Percentiles rank a stretch among this genome's conserved stretches.
phyloP scores from a whole-genome alignment of 805 yeast genomes.

The Lachancea thermotolerans region DNA sequence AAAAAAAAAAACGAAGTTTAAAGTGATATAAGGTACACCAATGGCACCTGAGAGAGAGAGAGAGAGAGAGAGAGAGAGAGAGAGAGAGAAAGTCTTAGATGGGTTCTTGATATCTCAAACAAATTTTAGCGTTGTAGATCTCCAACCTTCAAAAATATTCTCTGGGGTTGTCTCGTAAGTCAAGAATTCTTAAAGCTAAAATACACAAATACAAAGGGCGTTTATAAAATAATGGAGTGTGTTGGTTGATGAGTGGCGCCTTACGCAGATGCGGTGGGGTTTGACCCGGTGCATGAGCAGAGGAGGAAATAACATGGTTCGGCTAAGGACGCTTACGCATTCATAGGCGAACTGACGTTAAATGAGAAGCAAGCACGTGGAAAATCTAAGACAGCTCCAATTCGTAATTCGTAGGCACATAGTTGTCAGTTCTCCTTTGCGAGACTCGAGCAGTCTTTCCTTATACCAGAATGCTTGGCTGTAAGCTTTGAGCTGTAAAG shows the following conservation, averaged over 20 bases:
- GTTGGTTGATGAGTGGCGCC: background rate
- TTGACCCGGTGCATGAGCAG: background rate
- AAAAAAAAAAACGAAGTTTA: too few relatives aligned
- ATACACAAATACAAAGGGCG: constrained; percentile 11
- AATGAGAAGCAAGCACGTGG: too few relatives aligned
- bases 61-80: too few relatives aligned
- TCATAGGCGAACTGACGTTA: background rate
- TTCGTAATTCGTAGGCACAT: background rate
- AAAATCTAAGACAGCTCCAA: background rate
- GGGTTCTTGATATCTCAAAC: too few relatives aligned
- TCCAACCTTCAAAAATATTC: too few relatives aligned
- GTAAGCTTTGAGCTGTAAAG: too few relatives aligned
- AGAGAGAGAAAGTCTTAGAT: too few relatives aligned
- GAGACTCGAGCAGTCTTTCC: too few relatives aligned
- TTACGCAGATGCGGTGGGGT: constrained; percentile 1
- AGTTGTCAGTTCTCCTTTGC: background rate
- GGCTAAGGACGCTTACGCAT: background rate
- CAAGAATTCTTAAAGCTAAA: constrained; percentile 8
- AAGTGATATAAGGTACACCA: too few relatives aligned
- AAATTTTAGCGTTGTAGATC: too few relatives aligned
- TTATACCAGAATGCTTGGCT: too few relatives aligned
- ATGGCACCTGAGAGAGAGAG: too few relatives aligned
- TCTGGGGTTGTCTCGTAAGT: background rate
- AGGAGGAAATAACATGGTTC: background rate
- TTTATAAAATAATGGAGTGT: constrained; percentile 9